A percentile compares a stretch with the other conserved stretches of the same genome.
These are phyloP conservation scores for Tillandsia leiboldiana DNA, from an alignment of 176 grass and related monocot species.

Conservation along the genomic window DNA sequence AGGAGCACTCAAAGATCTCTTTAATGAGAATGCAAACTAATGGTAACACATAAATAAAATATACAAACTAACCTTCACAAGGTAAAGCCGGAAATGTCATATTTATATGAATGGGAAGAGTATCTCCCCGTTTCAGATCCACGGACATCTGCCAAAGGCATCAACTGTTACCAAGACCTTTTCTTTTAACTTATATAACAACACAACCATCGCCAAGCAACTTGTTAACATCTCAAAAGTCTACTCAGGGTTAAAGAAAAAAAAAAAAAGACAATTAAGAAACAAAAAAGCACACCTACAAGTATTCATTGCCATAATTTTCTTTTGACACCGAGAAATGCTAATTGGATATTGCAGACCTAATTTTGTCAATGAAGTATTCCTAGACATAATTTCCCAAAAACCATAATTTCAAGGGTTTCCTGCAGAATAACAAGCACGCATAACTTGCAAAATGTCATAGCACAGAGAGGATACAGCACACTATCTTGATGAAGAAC, in stretches of 20 bases:
- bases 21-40: background rate
- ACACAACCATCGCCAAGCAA: background rate
- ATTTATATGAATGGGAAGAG: constrained; percentile 92
- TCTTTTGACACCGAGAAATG: too few species aligned
- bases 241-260: too few species aligned
- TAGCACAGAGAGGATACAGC: constrained; percentile 4
- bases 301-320: too few species aligned
- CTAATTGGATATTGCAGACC: too few species aligned
- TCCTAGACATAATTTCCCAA: too few species aligned
- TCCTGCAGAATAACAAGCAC: background rate
- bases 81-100: constrained; percentile 95
- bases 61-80: constrained; percentile 62
- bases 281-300: too few species aligned
- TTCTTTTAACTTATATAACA: background rate
- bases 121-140: constrained; percentile 95
- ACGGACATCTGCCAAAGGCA: constrained; percentile 79
- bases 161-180: constrained; percentile 3
- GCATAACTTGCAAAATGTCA: background rate
- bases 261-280: too few species aligned
- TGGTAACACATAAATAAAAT: constrained; percentile 5
- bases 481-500: constrained; percentile 10
- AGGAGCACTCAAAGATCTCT: background rate
- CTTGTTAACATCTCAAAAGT: background rate
- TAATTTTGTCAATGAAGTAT: too few species aligned
- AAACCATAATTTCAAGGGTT: too few species aligned